Conservation (phyloP, 164 flowering plant species). For the Annona cherimola region DNA sequence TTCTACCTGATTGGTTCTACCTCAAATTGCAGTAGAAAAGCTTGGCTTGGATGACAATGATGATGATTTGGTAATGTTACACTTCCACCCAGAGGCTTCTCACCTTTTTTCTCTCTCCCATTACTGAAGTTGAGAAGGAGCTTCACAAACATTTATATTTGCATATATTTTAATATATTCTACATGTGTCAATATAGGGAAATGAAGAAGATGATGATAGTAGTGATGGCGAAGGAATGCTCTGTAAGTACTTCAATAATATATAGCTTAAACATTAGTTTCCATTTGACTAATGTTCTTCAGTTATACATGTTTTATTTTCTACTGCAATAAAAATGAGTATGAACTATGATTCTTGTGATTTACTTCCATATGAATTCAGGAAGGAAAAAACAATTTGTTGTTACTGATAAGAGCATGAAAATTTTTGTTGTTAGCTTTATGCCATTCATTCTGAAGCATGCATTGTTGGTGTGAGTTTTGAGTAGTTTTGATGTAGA, state of each 20-base stretch:
- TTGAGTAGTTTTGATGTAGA: too few species aligned
- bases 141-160: neutral
- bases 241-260: slow-evolving; percentile 50
- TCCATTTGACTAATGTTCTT: neutral
- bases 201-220: slow-evolving; percentile 44
- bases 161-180: neutral
- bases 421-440: too few species aligned
- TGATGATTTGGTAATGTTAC: slow-evolving; percentile 27
- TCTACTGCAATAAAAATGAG: neutral
- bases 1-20: neutral
- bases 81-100: neutral
- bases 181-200: slow-evolving; percentile 27
- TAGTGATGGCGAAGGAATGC: slow-evolving; percentile 81
- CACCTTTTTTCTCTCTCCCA: neutral
- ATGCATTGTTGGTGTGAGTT: too few species aligned
- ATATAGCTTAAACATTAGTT: neutral
- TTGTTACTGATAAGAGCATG: too few species aligned
- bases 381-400: too few species aligned
- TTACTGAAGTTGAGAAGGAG: neutral
- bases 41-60: slow-evolving; percentile 44
- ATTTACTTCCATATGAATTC: too few species aligned
- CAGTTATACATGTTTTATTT: neutral
- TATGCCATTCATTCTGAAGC: too few species aligned
- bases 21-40: slow-evolving; percentile 27
- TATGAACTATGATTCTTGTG: too few species aligned